These are phyloP conservation scores for Pisolithus marmoratus DNA, from an alignment of 768 basidiomycete species.

Conservation along the genomic window DNA sequence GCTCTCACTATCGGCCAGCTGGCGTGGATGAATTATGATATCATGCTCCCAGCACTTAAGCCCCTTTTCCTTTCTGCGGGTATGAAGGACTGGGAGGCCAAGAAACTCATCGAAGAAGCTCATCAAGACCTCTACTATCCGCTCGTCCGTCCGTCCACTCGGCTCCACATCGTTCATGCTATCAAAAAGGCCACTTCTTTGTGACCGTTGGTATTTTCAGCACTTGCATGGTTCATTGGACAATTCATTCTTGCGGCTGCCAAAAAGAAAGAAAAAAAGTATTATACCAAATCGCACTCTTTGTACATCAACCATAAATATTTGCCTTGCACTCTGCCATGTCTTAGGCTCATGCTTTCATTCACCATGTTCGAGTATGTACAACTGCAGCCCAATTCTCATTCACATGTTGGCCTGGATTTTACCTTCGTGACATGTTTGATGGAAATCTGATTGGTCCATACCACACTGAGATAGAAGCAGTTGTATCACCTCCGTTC, in stretches of 20 bases:
- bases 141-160: slow-evolving; percentile 42
- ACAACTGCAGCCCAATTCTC: not conserved
- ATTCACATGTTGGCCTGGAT: not conserved
- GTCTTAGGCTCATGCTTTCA: not conserved
- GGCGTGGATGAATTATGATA: slow-evolving; percentile 70
- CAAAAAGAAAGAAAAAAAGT: slow-evolving; percentile 17
- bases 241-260: slow-evolving; percentile 12
- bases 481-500: slow-evolving; percentile 59
- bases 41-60: slow-evolving; percentile 56
- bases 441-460: slow-evolving; percentile 43
- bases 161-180: slow-evolving; percentile 58
- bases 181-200: slow-evolving; percentile 23
- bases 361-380: slow-evolving; percentile 9
- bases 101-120: slow-evolving; percentile 53
- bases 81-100: slow-evolving; percentile 47
- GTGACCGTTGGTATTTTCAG: not conserved
- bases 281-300: slow-evolving; percentile 12
- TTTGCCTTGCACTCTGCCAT: slow-evolving; percentile 35
- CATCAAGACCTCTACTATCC: slow-evolving; percentile 64
- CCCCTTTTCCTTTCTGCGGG: slow-evolving; percentile 53
- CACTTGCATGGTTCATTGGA: slow-evolving; percentile 9
- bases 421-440: slow-evolving; percentile 7
- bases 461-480: slow-evolving; percentile 28
- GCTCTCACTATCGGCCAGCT: slow-evolving; percentile 62
- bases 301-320: slow-evolving; percentile 34